These are phyloP conservation scores for Tylopilus sp. DNA, from an alignment of 1,284 basidiomycete species.

Conservation along the genomic window DNA sequence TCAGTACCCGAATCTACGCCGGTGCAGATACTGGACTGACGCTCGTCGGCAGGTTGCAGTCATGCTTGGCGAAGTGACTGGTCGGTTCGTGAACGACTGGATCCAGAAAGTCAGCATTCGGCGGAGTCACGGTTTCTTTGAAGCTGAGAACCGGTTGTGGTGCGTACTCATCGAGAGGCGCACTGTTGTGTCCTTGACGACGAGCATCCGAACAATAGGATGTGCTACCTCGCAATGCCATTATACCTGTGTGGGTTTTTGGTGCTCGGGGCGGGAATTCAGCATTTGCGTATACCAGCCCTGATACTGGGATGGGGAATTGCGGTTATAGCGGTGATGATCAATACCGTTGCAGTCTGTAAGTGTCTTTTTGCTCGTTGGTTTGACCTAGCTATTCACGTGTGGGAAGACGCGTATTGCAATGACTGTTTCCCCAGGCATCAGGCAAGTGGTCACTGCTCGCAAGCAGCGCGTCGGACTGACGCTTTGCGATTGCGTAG, in stretches of 20 bases:
- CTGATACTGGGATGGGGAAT: slow-evolving; percentile 69
- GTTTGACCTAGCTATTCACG: background rate
- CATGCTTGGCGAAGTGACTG: slow-evolving; percentile 64
- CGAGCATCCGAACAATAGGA: slow-evolving; percentile 37
- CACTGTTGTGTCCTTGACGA: background rate
- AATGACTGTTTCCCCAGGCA: slow-evolving; percentile 44
- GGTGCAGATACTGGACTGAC: background rate
- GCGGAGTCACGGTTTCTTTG: slow-evolving; percentile 65
- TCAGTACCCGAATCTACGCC: slow-evolving; percentile 26
- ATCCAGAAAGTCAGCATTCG: slow-evolving; percentile 56
- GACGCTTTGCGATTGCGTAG: slow-evolving; percentile 15
- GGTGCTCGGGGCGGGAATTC: slow-evolving; percentile 53
- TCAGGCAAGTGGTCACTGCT: slow-evolving; percentile 21
- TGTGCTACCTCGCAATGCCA: slow-evolving; percentile 60
- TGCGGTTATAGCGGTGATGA: slow-evolving; percentile 56
- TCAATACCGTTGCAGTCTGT: slow-evolving; percentile 65
- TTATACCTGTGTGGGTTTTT: slow-evolving; percentile 65
- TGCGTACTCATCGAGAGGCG: slow-evolving; percentile 24
- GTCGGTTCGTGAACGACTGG: slow-evolving; percentile 66
- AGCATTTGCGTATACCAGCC: slow-evolving; percentile 53
- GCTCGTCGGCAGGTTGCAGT: slow-evolving; percentile 46
- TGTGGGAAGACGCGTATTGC: slow-evolving; percentile 45
- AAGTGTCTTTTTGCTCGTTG: slow-evolving; percentile 18
- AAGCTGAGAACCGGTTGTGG: slow-evolving; percentile 69
- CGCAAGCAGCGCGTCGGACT: background rate